Conservation (phyloP, 31 red algal genomes). For the Odonthalia washingtoniensis region DNA sequence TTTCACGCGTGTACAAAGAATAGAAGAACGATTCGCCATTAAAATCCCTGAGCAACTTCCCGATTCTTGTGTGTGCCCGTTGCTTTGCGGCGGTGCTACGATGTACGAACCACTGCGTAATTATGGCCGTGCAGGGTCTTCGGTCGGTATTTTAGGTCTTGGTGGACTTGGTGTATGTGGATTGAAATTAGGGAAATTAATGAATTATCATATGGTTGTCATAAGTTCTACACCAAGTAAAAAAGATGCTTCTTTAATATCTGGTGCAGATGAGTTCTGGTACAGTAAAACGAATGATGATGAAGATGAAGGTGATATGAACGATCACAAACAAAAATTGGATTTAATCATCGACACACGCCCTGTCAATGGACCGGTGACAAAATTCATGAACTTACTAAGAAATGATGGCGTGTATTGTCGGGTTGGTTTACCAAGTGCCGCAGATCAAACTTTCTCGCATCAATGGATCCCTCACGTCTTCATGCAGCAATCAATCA, state of each 20-base stretch:
- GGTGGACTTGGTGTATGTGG: conserved; percentile 70
- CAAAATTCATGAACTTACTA: conserved; percentile 23
- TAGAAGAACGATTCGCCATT: conserved; percentile 77
- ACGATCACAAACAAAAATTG: conserved; percentile 15
- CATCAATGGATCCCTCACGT: conserved; percentile 42
- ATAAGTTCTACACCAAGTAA: conserved; percentile 47
- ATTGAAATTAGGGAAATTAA: conserved; percentile 69
- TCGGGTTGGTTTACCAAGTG: conserved; percentile 48
- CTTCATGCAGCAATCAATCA: conserved; percentile 37
- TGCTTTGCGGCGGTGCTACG: conserved; percentile 74
- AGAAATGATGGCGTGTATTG: conserved; percentile 38
- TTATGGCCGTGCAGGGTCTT: conserved; percentile 30
- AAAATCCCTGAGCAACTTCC: conserved; percentile 63
- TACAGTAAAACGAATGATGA: conserved; percentile 36
- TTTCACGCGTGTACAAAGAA: conserved; percentile 70
- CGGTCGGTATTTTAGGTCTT: conserved; percentile 61
- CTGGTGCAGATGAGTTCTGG: conserved; percentile 67
- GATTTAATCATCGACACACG: conserved; percentile 66
- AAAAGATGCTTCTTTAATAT: conserved; percentile 35
- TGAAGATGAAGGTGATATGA: background rate
- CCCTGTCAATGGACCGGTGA: conserved; percentile 40
- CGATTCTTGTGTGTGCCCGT: conserved; percentile 55
- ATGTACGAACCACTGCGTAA: conserved; percentile 77
- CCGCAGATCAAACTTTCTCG: conserved; percentile 35
- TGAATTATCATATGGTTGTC: conserved; percentile 47